Conservation (phyloP, 179 eudicot species). For the Silene coronaria region DNA sequence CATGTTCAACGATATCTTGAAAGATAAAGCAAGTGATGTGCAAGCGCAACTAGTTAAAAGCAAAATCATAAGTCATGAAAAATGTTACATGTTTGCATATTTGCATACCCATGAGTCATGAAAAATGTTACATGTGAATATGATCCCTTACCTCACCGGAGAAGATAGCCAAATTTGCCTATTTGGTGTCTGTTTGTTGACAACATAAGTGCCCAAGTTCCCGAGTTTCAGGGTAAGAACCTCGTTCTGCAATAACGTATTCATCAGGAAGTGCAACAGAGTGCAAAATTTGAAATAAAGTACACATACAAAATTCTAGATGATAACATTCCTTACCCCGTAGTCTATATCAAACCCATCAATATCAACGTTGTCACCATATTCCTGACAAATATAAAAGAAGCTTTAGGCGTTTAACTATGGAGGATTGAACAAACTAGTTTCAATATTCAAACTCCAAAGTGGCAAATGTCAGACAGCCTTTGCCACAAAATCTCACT, state of each 20-base stretch:
- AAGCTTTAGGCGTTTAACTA: neutral
- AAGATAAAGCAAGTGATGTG: neutral
- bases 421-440: neutral
- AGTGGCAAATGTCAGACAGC: neutral
- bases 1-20: neutral
- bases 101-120: neutral
- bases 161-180: slow-evolving; percentile 94
- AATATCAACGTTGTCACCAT: slow-evolving; percentile 66
- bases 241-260: slow-evolving; percentile 54
- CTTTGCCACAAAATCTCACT: neutral
- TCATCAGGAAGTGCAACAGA: neutral
- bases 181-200: slow-evolving; percentile 95
- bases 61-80: neutral
- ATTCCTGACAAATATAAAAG: slow-evolving; percentile 45
- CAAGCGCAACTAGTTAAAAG: neutral
- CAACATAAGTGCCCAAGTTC: slow-evolving; percentile 70
- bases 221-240: slow-evolving; percentile 87
- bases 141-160: slow-evolving; percentile 64
- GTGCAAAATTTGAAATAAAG: neutral
- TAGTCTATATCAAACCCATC: slow-evolving; percentile 94
- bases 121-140: neutral
- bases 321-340: slow-evolving; percentile 51
- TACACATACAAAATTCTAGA: neutral
- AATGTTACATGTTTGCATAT: neutral
- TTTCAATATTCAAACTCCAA: neutral